Evolutionary conservation across 2,329 filamentous ascomycete species (phyloP).

Genomic region (Tolypocladium capitatum): DNA sequence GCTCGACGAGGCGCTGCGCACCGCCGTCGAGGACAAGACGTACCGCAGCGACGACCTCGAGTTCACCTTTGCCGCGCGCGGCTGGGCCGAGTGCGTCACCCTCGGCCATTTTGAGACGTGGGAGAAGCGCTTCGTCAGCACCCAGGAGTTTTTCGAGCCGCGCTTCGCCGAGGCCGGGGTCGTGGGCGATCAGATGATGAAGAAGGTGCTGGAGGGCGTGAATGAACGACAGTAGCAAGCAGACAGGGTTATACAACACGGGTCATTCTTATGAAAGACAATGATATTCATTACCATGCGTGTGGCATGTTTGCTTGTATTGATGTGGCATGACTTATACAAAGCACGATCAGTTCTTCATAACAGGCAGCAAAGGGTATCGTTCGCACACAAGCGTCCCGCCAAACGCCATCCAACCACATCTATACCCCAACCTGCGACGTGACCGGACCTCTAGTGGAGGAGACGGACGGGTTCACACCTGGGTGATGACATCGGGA

Average conservation of each 20-base stretch:
- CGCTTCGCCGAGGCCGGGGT: slow-evolving; percentile 77
- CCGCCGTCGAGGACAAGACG: slow-evolving; percentile 76
- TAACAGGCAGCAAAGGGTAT: neutral
- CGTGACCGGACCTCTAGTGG: neutral
- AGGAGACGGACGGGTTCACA: slow-evolving; percentile 3
- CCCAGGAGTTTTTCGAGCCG: slow-evolving; percentile 83
- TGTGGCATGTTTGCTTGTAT: neutral
- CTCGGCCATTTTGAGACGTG: slow-evolving; percentile 90
- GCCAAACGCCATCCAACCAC: neutral
- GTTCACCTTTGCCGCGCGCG: slow-evolving; percentile 91
- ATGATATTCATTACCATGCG: neutral
- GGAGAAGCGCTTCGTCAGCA: slow-evolving; percentile 78
- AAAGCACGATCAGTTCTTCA: neutral
- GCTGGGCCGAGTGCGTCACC: slow-evolving; percentile 88
- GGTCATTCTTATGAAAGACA: neutral
- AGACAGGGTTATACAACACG: neutral
- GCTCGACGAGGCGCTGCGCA: slow-evolving; percentile 73
- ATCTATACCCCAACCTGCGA: neutral
- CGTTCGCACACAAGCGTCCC: neutral
- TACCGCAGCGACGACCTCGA: slow-evolving; percentile 95
- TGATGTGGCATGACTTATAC: neutral
- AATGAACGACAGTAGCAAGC: slow-evolving; percentile 29
- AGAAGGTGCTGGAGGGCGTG: slow-evolving; percentile 78
- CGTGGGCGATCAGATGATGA: slow-evolving; percentile 94
- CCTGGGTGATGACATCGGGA: slow-evolving; percentile 28